Evolutionary conservation across 2,329 filamentous ascomycete genomes (phyloP).

Genomic region (Colletotrichum tabaci): DNA sequence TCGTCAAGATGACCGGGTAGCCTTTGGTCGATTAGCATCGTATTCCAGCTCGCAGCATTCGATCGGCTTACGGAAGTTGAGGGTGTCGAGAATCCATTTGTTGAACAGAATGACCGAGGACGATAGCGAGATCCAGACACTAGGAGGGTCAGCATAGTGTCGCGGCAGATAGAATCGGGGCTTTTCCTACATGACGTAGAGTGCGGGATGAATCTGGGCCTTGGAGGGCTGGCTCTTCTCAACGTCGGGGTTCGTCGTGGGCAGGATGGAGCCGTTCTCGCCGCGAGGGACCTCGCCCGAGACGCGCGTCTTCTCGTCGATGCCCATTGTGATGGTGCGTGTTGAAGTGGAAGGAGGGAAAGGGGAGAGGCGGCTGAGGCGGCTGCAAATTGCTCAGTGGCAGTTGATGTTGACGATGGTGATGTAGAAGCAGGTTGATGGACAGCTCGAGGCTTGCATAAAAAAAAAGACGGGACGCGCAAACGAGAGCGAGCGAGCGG

Average conservation of each 20-base stretch:
- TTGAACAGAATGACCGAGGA: constrained; percentile 98
- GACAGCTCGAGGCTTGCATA: constrained; percentile 9
- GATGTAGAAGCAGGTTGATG: constrained; percentile 27
- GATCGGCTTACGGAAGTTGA: constrained; percentile 75
- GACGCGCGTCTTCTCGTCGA: constrained; percentile 85
- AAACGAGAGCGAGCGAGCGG: constrained; percentile 42
- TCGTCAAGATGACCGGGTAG: constrained; percentile 87
- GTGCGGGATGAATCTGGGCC: constrained; percentile 80
- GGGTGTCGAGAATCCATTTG: constrained; percentile 95
- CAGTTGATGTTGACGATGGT: constrained; percentile 18
- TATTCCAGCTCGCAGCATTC: constrained; percentile 6
- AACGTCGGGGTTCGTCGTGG: constrained; percentile 82
- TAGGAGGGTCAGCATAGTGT: constrained; percentile 55
- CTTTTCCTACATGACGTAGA: constrained; percentile 83
- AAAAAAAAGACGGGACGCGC: constrained; percentile 34
- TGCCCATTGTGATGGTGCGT: constrained; percentile 41
- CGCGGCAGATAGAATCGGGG: background rate
- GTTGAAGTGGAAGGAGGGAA: background rate
- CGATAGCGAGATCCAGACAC: constrained; percentile 92
- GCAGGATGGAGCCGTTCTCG: constrained; percentile 76
- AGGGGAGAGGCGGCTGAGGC: background rate
- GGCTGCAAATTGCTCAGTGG: constrained; percentile 13
- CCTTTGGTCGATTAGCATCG: constrained; percentile 67
- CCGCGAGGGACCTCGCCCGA: constrained; percentile 82
- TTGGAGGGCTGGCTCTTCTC: constrained; percentile 80